A percentile compares a stretch with the other conserved stretches of the same genome.
Conservation (phyloP, 208 protist genomes). For the Balamuthia mandrillaris region DNA sequence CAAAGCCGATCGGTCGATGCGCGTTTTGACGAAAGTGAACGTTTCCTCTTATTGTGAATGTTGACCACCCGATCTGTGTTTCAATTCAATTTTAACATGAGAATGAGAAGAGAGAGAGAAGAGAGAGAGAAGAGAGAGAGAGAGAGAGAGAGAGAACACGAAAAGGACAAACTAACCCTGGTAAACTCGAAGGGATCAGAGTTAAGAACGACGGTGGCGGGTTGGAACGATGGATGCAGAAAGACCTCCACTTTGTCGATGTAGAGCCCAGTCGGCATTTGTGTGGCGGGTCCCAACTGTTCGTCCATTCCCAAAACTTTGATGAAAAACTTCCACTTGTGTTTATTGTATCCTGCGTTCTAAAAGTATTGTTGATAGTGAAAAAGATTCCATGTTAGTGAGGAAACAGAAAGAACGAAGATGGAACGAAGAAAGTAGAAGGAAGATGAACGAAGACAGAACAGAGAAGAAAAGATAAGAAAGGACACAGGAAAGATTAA, state of each 20-base stretch:
- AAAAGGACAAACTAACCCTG: background rate
- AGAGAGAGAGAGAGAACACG: background rate
- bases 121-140: background rate
- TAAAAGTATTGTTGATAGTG: too few relatives aligned
- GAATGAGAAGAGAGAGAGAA: too few relatives aligned
- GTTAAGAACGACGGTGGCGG: background rate
- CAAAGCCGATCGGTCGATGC: background rate
- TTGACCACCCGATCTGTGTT: slow-evolving; percentile 9
- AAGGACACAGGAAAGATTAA: too few relatives aligned
- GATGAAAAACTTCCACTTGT: slow-evolving; percentile 36
- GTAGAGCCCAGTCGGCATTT: too few relatives aligned
- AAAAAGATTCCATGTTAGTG: too few relatives aligned
- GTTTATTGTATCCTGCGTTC: too few relatives aligned
- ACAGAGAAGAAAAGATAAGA: too few relatives aligned
- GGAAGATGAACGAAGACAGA: background rate
- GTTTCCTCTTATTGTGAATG: background rate
- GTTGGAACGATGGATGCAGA: slow-evolving; percentile 6
- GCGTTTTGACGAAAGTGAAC: background rate
- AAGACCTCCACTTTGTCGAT: background rate
- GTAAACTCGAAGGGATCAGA: slow-evolving; percentile 2
- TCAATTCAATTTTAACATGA: too few relatives aligned
- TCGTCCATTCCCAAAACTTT: slow-evolving; percentile 21
- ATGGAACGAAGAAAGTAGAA: background rate
- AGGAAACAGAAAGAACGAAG: too few relatives aligned
- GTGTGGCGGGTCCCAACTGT: background rate